These are phyloP conservation scores for Rhizophagus clarus DNA, from an alignment of 192 early-diverging fungal species.

Conservation along the genomic window DNA sequence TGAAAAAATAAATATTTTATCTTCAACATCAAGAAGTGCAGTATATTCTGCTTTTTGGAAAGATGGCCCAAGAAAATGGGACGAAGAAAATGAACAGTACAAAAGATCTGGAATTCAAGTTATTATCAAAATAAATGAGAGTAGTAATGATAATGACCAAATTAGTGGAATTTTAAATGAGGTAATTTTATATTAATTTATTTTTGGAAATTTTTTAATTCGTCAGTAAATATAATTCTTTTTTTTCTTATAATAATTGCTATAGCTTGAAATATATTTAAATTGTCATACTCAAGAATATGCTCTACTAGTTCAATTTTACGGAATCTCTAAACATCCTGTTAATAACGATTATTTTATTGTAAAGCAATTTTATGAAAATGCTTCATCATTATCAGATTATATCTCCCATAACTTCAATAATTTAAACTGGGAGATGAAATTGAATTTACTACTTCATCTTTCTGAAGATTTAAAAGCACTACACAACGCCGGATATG, in stretches of 20 bases:
- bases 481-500: neutral
- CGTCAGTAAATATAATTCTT: no score
- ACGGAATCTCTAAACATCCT: neutral
- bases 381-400: neutral
- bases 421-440: neutral
- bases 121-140: neutral
- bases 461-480: neutral
- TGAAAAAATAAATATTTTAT: neutral
- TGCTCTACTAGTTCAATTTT: neutral
- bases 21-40: neutral
- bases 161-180: neutral
- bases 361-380: neutral
- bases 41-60: neutral
- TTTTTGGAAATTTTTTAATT: no score
- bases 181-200: neutral
- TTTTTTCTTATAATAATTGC: no score
- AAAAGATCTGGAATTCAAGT: neutral
- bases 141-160: neutral
- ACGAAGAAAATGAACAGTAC: neutral
- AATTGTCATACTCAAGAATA: neutral
- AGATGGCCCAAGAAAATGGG: neutral
- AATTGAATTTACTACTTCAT: neutral
- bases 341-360: neutral
- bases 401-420: neutral
- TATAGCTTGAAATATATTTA: no score